Base-by-base conservation (phyloP, 2,329 filamentous ascomycete species). In the Pezicula carpinea region DNA sequence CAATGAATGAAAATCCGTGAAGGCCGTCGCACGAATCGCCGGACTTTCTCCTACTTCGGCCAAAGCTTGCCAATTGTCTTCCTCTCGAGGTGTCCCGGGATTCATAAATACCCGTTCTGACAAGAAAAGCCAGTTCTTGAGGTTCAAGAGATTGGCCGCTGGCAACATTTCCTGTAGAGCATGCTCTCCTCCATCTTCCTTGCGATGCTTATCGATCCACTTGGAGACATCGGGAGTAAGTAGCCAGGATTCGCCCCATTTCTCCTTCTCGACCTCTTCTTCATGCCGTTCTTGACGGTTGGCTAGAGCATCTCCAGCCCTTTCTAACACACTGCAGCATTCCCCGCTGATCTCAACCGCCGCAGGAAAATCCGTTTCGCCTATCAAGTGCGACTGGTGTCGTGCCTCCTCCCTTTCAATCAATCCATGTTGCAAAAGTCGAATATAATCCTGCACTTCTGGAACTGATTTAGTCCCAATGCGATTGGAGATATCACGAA, bases 31-130 rank as follows among this genome's bases (percentile, higher is more conserved):
- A 55, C 85, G 82, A 18, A 96, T 79, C 0, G 85, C 80, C 0
- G 90, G 90, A 3, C 71, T 71, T 47, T 79, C 74, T 44, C 64
- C 63, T 22, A 44, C 38, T n/a, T 76, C 73, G 17, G 76, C 74
- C 6, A 87, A 57, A 33, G 70, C 72, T 29, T 69, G 71, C 88
- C 87, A 95, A 60, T 88, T 90, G 46, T 79, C 75, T 45, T 81
- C 78, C 11, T 73, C 67, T 35, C 77, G 69, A 2, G 70, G 63
- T 11, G 75, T 74, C 50, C 69, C 71, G 18, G 68, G 57, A 50
- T 91, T 92, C 88, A 95, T 92, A 62, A 92, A 93, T 1, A 91
- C 57, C 1, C 72, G 70, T 39, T 77, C 72, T 0, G 86, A 83
- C 4, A 93, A 70, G 5, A 67, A 65, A 4, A 91, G 65, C 80